A percentile compares a stretch with the other conserved stretches of the same genome.
Conservation (phyloP, 345 rosid genomes). For the Populus davidiana region DNA sequence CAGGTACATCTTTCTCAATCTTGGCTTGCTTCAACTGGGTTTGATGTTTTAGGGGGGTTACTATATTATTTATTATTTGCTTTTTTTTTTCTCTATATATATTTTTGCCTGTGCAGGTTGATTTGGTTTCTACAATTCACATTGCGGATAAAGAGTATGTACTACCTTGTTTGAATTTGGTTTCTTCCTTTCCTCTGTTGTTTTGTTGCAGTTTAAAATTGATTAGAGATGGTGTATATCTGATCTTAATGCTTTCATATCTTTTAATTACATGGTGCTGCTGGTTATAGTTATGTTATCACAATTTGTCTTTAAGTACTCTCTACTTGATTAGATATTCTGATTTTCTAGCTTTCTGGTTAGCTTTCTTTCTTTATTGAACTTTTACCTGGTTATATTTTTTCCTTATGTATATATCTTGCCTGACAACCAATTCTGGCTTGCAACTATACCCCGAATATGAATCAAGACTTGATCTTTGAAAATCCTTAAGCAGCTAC, state of each 20-base stretch:
- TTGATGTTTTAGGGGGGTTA: background rate
- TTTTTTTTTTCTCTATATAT: background rate
- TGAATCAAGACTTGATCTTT: background rate
- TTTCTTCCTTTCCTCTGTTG: background rate
- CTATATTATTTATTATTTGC: background rate
- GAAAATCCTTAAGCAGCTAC: background rate
- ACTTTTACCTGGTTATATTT: background rate
- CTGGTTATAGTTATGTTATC: background rate
- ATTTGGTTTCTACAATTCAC: conserved; percentile 92
- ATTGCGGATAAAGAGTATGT: conserved; percentile 88
- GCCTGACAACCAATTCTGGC: background rate
- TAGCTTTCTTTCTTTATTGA: no score
- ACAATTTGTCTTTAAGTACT: background rate
- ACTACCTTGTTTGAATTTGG: background rate
- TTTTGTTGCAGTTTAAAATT: background rate
- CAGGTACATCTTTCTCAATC: conserved; percentile 38
- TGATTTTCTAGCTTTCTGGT: background rate
- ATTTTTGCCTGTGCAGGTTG: conserved; percentile 52
- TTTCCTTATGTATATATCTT: no score
- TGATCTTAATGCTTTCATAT: no score
- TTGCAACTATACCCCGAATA: background rate
- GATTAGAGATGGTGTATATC: background rate
- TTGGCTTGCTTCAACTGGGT: background rate
- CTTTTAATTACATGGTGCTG: background rate
- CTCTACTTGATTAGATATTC: background rate